Percentiles rank a stretch among this genome's conserved stretches.
phyloP scores from a whole-genome alignment of 192 early-diverging fungal species.

The Umbelopsis sp. region DNA sequence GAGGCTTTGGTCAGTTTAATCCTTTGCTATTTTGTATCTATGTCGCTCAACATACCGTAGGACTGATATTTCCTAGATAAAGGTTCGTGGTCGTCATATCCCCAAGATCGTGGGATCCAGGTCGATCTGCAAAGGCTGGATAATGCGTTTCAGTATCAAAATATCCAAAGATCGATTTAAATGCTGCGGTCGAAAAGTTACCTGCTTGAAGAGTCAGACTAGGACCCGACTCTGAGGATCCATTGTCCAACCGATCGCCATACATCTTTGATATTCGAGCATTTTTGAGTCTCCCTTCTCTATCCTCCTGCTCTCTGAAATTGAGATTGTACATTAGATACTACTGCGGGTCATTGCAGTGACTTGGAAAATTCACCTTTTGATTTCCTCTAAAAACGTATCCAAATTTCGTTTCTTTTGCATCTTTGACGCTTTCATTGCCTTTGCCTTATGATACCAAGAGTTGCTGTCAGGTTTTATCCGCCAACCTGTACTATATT shows the following conservation, averaged over 20 bases:
- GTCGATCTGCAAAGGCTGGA: conserved; percentile 15
- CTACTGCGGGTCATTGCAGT: not conserved
- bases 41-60: conserved; percentile 38
- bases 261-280: not conserved
- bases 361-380: conserved; percentile 43
- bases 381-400: conserved; percentile 82
- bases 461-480: not conserved
- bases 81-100: conserved; percentile 83
- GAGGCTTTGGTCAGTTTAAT: not conserved
- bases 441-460: conserved; percentile 9
- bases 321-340: not conserved
- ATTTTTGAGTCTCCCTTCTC: conserved; percentile 25
- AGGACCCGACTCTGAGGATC: not conserved
- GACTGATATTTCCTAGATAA: conserved; percentile 80
- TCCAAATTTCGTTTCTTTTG: conserved; percentile 81
- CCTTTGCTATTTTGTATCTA: not conserved
- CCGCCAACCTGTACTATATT: not conserved
- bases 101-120: conserved; percentile 71
- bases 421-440: conserved; percentile 44
- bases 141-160: not conserved
- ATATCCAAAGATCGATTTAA: not conserved
- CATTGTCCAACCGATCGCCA: not conserved
- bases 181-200: not conserved
- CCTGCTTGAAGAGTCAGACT: conserved; percentile 3
- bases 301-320: conserved; percentile 63